Evolutionary conservation across 1,284 basidiomycete genomes (phyloP), one percentile per base, ranked within the genome.

Genomic region (Sporisorium scitamineum): DNA sequence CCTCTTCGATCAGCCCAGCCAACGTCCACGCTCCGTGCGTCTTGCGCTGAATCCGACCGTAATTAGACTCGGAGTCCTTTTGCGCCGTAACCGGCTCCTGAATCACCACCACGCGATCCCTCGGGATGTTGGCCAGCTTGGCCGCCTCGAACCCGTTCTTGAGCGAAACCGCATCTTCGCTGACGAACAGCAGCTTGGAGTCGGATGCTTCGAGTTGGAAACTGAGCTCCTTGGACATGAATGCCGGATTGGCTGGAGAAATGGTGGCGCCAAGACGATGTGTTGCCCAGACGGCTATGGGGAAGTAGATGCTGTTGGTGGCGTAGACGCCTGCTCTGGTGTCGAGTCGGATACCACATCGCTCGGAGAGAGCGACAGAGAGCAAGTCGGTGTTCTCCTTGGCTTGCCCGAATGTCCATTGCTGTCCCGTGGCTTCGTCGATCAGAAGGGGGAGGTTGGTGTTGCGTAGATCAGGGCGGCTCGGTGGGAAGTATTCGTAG

Each of bases 191-290:
- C 18, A 91, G 80, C n/a, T 86, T 86, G 0, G 92, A 87, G 31
- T 88, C 87, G 2, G 90, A 89, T 0, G 88, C 87, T 48, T 88
- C 86, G 7, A 86, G 48, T 61, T 86, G 84, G 48, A 82, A 80
- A 6, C 61, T 70, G 5, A 94, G 88, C 80, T 94, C 93, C n/a
- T 88, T 88, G 7, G 85, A 85, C 5, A 88, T 89, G 81, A 91
- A 93, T 8, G 90, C 87, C 0, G 92, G 92, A 79, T 94, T 94
- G 1, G 90, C 90, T 20, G 88, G 90, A 88, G 91, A 91, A 84
- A 92, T 87, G 56, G 91, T 89, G 3, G 88, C 93, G 13, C 93
- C 92, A 14, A 93, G 85, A 45, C 89, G 89, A 75, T 93, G 92
- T 1, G 88, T 85, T 1, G 92, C 93, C 92, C 93, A 94, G 13